These are phyloP conservation scores for Adansonia grandidieri DNA, from an alignment of 441 rosid genomes.

Conservation along the genomic window DNA sequence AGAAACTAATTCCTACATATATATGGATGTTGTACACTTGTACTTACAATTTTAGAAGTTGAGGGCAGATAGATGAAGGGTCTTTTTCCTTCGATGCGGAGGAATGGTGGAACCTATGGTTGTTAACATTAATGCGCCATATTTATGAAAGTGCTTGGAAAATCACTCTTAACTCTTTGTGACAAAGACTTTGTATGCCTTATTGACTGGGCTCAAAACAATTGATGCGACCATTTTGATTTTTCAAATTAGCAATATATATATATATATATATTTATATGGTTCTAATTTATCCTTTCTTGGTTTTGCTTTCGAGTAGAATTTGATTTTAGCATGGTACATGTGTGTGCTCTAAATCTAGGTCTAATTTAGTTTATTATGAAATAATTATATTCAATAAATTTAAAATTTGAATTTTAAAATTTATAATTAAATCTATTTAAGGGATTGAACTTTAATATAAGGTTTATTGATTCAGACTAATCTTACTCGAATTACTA, in stretches of 20 bases:
- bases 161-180: background rate
- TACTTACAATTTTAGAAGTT: background rate
- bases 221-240: background rate
- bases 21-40: background rate
- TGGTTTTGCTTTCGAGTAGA: background rate
- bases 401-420: too few species aligned
- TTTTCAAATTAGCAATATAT: background rate
- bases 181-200: background rate
- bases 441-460: too few species aligned
- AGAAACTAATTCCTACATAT: background rate
- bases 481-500: too few species aligned
- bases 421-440: too few species aligned
- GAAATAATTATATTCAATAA: too few species aligned
- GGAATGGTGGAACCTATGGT: background rate
- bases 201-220: background rate
- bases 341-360: too few species aligned
- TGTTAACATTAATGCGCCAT: background rate
- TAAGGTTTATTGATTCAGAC: too few species aligned
- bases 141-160: slow-evolving; percentile 5
- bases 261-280: too few species aligned
- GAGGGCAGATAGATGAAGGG: background rate
- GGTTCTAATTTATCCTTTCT: background rate
- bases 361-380: too few species aligned
- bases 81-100: background rate
- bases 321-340: too few species aligned